Base-by-base conservation (phyloP, 495 filamentous ascomycete species). In the Cercophora samala region DNA sequence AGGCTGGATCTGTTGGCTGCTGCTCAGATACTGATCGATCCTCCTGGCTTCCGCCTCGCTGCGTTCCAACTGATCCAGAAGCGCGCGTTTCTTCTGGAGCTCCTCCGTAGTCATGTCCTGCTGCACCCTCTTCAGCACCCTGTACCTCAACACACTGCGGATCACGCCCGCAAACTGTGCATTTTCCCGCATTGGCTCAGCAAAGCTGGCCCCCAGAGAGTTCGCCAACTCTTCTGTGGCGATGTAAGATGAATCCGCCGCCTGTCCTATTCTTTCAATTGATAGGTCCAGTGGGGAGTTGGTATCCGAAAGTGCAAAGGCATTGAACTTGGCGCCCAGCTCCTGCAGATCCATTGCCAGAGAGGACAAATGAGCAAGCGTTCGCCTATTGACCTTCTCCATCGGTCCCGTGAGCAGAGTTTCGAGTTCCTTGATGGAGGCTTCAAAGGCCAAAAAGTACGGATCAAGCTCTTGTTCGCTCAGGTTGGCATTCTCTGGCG, bases 161-260 rank as follows among this genome's bases (percentile, higher is more conserved):
- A 99, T 95, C 0, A 99, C 91, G 23, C 95, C 92, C 0, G 95
- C 95, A 74, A 99, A 98, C 73, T 99, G 95, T 18, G 95, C 95
- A 69, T 90, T 96, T 77, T 99, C 95, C 42, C 95, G 86, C 91
- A 99, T 96, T 3, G 95, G 95, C 72, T 99, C 95, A 0, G 95
- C 94, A 77, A 99, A 99, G 68, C 86, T 91, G 1, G 93, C 92
- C 18, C 92, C 91, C 46, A 99, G 76, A 0, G 89, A 87, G 2
- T 86, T 85, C 1, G 93, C 93, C 2, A 99, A 81, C 72, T 98
- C 95, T 71, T 96, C 93, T 0, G 94, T 97, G 24, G 92, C 93
- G 64, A 99, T 93, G 73, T 97, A 99, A 1, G 96, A 97, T 1
- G 91, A 92, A 75, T 99, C 95, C 2, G 93, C 92, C 4, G 95